Conservation (phyloP, 2,329 filamentous ascomycete species). For the Pseudogymnoascus sp. region DNA sequence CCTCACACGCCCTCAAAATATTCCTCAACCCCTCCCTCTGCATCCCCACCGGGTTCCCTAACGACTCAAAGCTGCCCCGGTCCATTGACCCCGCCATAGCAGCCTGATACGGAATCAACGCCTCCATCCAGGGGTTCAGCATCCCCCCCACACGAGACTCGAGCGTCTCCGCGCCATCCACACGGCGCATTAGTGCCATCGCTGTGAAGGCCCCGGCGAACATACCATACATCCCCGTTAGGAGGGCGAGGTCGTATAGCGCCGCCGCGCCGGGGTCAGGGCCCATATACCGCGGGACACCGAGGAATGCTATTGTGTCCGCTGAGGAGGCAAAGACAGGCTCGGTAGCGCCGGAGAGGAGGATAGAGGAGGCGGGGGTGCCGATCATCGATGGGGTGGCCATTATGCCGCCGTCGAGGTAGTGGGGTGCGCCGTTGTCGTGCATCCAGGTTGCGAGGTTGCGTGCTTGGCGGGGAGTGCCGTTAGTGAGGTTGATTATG, state of each 20-base stretch:
- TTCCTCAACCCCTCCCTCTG: conserved; percentile 20
- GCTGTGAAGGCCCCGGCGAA: conserved; percentile 22
- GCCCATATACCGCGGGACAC: conserved; percentile 17
- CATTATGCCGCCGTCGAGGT: conserved; percentile 28
- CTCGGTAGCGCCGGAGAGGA: conserved; percentile 21
- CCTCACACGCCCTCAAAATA: conserved; percentile 21
- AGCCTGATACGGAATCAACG: conserved; percentile 22
- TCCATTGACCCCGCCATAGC: conserved; percentile 20
- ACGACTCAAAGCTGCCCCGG: conserved; percentile 18
- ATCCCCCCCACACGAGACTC: conserved; percentile 14
- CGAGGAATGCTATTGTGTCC: conserved; percentile 18
- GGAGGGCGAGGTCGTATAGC: conserved; percentile 22
- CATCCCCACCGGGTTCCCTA: conserved; percentile 26
- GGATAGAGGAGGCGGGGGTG: conserved; percentile 18
- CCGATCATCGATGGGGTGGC: conserved; percentile 25
- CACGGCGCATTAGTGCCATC: conserved; percentile 21
- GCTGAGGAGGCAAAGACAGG: conserved; percentile 9
- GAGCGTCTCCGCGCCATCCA: conserved; percentile 11
- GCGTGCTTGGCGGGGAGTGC: conserved; percentile 20
- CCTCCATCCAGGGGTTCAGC: conserved; percentile 19
- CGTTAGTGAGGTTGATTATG: conserved; percentile 27
- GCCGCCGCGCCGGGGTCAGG: conserved; percentile 19
- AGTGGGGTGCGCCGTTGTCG: conserved; percentile 14
- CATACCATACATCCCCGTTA: conserved; percentile 26
- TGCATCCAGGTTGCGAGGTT: conserved; percentile 17